Base-by-base conservation (phyloP, 345 rosid genomes). In the Sisymbrium altissimum region DNA sequence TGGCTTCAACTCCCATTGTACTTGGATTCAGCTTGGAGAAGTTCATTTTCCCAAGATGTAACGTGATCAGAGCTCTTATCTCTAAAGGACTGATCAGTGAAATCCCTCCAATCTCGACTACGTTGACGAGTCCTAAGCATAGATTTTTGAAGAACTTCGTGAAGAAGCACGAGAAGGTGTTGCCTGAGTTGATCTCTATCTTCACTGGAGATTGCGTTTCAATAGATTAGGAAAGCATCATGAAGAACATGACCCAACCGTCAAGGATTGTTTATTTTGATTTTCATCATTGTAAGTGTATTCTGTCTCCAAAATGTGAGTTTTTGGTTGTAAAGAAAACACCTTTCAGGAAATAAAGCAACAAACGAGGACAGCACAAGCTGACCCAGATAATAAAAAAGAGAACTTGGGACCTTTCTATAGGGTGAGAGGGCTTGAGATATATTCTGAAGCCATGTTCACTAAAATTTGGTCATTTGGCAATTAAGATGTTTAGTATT, bases 11-110 rank as follows among this genome's bases (percentile, higher is more conserved):
- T 0, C 81, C 88, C 0, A 36, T 38, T 3, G 68, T 72, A 6
- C 43, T 84, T 9, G 43, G 11, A 8, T 71, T 38, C 6, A 84
- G 85, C 27, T 53, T 84, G 79, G 80, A 82, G 61, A 74, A 70
- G 79, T 71, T 71, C 19, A 65, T 82, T 52, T 44, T 64, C 1
- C 85, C 81, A 2, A 73, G 82, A 62, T 79, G 81, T 66, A 68
- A 62, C 4, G 78, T 84, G 13, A 55, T 70, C 41, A 61, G 15
- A 74, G 76, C 65, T 33, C 69, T 83, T 57, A 0, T 70, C 29
- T 44, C 48, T 40, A 79, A 70, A 56, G 84, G 81, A 7, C 5
- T 77, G 32, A 39, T 71, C 3, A 32, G 2, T 49, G 73, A 58
- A 57, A 3, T 56, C 5, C 77, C 77, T 65, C 11, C 80, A 0